phyloP scores from a whole-genome alignment of 257 asterid genomes.

The Fraxinus anomala region DNA sequence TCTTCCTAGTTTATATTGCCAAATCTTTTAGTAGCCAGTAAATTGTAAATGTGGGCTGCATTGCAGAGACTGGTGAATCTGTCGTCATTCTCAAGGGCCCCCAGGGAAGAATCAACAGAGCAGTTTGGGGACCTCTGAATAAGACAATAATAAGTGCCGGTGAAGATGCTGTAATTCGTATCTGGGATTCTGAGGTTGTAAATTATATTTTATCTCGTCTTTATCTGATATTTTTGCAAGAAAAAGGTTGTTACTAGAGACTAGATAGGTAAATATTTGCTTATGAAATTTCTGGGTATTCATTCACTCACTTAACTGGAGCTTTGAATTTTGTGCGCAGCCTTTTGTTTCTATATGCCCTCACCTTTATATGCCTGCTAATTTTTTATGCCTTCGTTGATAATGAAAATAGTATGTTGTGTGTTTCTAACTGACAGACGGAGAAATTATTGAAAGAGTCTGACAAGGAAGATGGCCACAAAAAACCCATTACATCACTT shows the following conservation, averaged over 20 bases:
- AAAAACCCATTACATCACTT: conserved; percentile 74
- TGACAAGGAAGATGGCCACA: conserved; percentile 74
- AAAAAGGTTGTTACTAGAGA: not conserved
- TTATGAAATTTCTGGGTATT: too few relatives aligned
- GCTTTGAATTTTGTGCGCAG: not conserved
- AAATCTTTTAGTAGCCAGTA: not conserved
- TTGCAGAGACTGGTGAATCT: conserved; percentile 71
- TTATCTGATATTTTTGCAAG: not conserved
- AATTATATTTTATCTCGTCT: not conserved
- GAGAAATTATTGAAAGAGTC: conserved; percentile 71
- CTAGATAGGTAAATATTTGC: not conserved
- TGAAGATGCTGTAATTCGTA: conserved; percentile 77
- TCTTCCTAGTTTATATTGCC: not conserved
- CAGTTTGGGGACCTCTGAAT: conserved; percentile 97
- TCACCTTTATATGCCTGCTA: not conserved
- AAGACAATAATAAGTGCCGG: conserved; percentile 80
- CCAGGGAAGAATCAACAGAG: conserved; percentile 85
- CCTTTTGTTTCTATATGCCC: not conserved
- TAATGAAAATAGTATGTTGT: not conserved
- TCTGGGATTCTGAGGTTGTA: conserved; percentile 87
- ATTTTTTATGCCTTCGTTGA: not conserved
- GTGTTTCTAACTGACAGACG: conserved; percentile 46
- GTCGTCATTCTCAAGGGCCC: conserved; percentile 68
- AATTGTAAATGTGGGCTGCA: not conserved
- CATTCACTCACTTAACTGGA: not conserved